These are phyloP conservation scores for Peziza echinospora DNA, from an alignment of 495 filamentous ascomycete species.

Conservation along the genomic window DNA sequence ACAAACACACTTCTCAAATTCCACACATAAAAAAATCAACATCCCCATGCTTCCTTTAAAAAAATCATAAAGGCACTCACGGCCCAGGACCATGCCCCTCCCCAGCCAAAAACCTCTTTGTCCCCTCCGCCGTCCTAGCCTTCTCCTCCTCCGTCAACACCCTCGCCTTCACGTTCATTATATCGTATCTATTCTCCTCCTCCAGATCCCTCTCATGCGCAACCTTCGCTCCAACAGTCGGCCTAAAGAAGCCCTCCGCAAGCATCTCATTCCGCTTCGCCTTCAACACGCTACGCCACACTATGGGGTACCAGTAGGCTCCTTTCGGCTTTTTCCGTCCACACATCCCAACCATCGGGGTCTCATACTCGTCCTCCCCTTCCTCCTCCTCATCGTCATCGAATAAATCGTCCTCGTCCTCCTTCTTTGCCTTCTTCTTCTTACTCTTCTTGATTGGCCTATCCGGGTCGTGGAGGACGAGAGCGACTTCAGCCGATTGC, in stretches of 20 bases:
- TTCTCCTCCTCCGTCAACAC: conserved; percentile 13
- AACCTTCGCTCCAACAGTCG: conserved; percentile 22
- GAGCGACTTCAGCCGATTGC: background rate
- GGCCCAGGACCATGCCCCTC: conserved; percentile 6
- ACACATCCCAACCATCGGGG: conserved; percentile 6
- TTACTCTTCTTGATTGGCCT: too few relatives aligned
- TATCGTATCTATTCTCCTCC: conserved; percentile 15
- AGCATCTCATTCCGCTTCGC: conserved; percentile 33
- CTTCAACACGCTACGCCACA: conserved; percentile 38
- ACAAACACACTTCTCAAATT: too few relatives aligned
- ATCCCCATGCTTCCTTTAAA: too few relatives aligned
- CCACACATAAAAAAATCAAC: too few relatives aligned
- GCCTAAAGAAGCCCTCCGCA: conserved; percentile 22
- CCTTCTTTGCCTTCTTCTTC: too few relatives aligned
- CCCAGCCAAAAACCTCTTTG: conserved; percentile 21
- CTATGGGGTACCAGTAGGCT: conserved; percentile 78
- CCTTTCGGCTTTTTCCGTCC: conserved; percentile 29
- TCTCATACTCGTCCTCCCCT: conserved; percentile 4
- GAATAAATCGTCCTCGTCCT: conserved; percentile 26
- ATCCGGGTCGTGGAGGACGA: conserved; percentile 26
- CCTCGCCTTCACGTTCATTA: conserved; percentile 17
- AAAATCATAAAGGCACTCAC: background rate
- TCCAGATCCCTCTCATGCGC: conserved; percentile 21
- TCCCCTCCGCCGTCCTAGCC: conserved; percentile 23
- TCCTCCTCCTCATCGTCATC: conserved; percentile 15